A percentile compares a stretch with the other conserved stretches of the same genome.
These are phyloP conservation scores for Buxus sempervirens DNA, from an alignment of 164 flowering plant species.

Conservation along the genomic window DNA sequence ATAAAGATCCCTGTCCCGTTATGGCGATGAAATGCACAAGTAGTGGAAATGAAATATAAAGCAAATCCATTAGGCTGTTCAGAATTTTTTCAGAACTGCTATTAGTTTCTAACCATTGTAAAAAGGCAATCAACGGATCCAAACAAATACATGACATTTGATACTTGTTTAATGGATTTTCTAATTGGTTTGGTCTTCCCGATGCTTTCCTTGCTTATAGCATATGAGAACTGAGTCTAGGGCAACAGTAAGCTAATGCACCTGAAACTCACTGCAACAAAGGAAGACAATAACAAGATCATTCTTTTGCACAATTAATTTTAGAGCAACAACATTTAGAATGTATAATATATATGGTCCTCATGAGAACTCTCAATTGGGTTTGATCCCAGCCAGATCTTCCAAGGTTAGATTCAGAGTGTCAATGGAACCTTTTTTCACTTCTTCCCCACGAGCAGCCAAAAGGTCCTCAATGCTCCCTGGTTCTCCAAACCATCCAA, in stretches of 20 bases:
- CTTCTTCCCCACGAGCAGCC: conserved; percentile 83
- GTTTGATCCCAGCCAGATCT: conserved; percentile 65
- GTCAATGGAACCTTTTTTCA: conserved; percentile 66
- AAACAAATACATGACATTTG: no score
- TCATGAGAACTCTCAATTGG: neutral
- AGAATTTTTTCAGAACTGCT: no score
- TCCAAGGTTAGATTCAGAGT: conserved; percentile 69
- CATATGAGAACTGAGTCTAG: neutral
- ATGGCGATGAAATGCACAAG: no score
- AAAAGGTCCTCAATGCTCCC: conserved; percentile 82
- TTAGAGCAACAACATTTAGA: neutral
- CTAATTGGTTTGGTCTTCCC: neutral
- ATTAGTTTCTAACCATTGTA: no score
- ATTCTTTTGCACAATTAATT: neutral
- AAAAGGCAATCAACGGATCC: no score
- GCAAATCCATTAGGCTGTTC: no score
- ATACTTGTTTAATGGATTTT: no score
- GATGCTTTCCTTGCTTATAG: no score
- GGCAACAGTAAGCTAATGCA: neutral
- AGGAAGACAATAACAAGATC: neutral
- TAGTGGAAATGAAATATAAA: no score
- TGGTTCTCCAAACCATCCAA: conserved; percentile 91
- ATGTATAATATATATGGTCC: neutral
- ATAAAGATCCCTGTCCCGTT: no score
- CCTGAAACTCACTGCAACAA: neutral